Evolutionary conservation across 192 early-diverging fungal species (phyloP), one percentile per base, ranked within the genome.

Genomic region (Endogone sp.): DNA sequence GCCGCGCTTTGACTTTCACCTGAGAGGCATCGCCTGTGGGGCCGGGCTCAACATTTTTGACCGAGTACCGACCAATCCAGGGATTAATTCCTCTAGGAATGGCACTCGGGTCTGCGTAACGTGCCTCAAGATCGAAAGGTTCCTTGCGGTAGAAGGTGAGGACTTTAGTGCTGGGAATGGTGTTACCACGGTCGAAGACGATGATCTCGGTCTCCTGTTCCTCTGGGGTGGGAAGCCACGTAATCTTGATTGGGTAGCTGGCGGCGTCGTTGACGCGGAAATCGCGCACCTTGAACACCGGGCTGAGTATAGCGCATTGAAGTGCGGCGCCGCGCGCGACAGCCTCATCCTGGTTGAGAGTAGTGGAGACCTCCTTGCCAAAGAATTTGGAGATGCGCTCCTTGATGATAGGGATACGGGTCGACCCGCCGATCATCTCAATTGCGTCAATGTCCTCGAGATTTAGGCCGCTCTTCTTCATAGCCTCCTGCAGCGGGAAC

Each of bases 321-420:
- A 99, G 84, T 30, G 95, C 97, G 69, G 92, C 92, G 72, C 97
- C 97, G 75, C 97, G 93, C 29, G 97, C 90, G 74, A 96, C 89
- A 55, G 95, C 95, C 83, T 99, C 97, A 73, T 99, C 97, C 79
- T 95, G 92, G 87, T 99, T 99, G 70, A 99, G 86, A 72, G 95
- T 97, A 69, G 90, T 93, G 64, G 91, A 91, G 22, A 97, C 80
- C 68, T 95, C 88, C 75, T 91, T 91, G 24, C 89, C 87, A 79
- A 99, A 98, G 85, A 90, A 93, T 67, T 93, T 87, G 75, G 90
- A 77, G 76, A 99, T 86, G 66, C 85, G 83, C 68, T 93, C 85
- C 88, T 97, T 97, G 72, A 99, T 89, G n/a, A 90, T 85, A 23
- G 95, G 95, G 57, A 99, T 86, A 85, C 97, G 95, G 73, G 93